A percentile compares a stretch with the other conserved stretches of the same genome.
Conservation (phyloP, 805 yeast species). For the Barnettozyma populi region DNA sequence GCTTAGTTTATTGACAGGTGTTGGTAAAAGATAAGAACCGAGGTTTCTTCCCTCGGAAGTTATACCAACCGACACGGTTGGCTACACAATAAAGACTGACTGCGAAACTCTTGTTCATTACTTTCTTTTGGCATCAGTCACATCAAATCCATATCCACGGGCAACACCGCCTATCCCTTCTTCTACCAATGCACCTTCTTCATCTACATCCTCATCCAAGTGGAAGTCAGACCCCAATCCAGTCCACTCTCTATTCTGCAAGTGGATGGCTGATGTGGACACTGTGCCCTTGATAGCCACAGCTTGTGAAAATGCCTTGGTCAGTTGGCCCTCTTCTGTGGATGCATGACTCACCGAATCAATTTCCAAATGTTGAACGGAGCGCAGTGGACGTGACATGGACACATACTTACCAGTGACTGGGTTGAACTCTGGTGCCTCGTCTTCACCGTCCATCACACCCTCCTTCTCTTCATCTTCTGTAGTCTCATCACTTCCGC, state of each 20-base stretch:
- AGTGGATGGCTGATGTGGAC: slow-evolving; percentile 77
- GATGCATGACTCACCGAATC: slow-evolving; percentile 32
- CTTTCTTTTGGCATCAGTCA: slow-evolving; percentile 4
- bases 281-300: slow-evolving; percentile 71
- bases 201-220: slow-evolving; percentile 34
- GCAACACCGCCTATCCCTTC: slow-evolving; percentile 88
- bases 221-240: slow-evolving; percentile 86
- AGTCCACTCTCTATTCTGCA: slow-evolving; percentile 76
- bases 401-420: slow-evolving; percentile 76
- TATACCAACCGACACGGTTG: no score
- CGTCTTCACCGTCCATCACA: slow-evolving; percentile 31
- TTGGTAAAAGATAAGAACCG: neutral
- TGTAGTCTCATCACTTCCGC: slow-evolving; percentile 23
- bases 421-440: slow-evolving; percentile 80
- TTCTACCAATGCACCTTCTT: slow-evolving; percentile 69
- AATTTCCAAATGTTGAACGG: slow-evolving; percentile 57
- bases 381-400: slow-evolving; percentile 72
- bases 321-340: slow-evolving; percentile 37
- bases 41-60: neutral
- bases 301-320: slow-evolving; percentile 50
- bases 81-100: no score
- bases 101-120: no score
- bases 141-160: slow-evolving; percentile 62
- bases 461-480: slow-evolving; percentile 20
- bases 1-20: neutral